phyloP scores from a whole-genome alignment of 139 green algal species.

The Tetradesmus obliquus region DNA sequence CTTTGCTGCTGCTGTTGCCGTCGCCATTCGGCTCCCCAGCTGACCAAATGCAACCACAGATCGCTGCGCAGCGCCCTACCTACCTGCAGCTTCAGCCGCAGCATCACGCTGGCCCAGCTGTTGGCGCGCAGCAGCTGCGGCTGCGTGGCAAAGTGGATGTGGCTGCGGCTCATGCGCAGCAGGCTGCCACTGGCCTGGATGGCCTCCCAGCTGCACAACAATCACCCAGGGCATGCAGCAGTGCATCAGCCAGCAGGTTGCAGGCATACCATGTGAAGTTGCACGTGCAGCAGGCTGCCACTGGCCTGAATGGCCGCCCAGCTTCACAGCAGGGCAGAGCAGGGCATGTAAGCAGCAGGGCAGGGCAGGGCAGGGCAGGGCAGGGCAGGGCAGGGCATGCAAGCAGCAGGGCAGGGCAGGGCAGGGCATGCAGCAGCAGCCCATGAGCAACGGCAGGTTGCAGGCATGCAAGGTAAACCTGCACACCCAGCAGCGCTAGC shows the following conservation, averaged over 20 bases:
- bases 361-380: neutral
- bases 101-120: constrained; percentile 64
- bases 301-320: constrained; percentile 68
- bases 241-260: neutral
- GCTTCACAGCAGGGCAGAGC: constrained; percentile 44
- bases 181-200: constrained; percentile 71
- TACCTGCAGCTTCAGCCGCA: constrained; percentile 62
- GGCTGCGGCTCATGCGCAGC: constrained; percentile 66
- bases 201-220: constrained; percentile 62
- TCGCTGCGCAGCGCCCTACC: neutral
- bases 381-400: neutral
- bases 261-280: neutral
- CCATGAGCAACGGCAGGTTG: neutral
- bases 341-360: neutral
- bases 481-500: constrained; percentile 59
- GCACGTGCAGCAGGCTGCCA: constrained; percentile 66
- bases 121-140: constrained; percentile 65
- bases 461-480: neutral
- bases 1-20: neutral
- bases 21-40: neutral
- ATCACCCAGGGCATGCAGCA: neutral
- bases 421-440: neutral
- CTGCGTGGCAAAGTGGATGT: constrained; percentile 82
- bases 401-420: neutral
- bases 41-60: too few relatives aligned